phyloP scores from a whole-genome alignment of 163 green algal genomes.

The Chloromonas sp. region DNA sequence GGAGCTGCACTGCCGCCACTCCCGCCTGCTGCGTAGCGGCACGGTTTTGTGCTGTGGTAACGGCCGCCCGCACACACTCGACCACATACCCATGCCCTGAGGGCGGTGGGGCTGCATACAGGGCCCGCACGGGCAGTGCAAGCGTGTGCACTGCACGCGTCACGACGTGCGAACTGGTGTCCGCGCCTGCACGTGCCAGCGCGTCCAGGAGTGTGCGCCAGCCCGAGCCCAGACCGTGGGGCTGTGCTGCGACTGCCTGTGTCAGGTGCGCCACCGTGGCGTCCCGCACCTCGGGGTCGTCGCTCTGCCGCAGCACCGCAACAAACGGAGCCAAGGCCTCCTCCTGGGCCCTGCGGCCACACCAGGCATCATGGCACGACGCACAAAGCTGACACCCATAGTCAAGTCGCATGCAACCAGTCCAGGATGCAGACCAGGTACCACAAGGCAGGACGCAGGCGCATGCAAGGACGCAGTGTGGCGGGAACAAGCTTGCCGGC shows the following conservation, averaged over 20 bases:
- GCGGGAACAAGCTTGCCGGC: too few relatives aligned
- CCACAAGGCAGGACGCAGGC: too few relatives aligned
- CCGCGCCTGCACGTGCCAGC: conserved; percentile 50
- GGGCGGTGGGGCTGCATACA: conserved; percentile 12
- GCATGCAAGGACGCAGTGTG: too few relatives aligned
- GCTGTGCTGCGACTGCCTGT: neutral
- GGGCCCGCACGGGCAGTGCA: conserved; percentile 16
- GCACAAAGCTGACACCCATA: neutral
- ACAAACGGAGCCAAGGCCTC: conserved; percentile 90
- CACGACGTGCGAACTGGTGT: conserved; percentile 25
- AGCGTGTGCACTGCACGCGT: conserved; percentile 6
- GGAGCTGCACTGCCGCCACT: conserved; percentile 32
- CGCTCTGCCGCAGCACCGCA: conserved; percentile 78
- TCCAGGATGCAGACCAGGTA: too few relatives aligned
- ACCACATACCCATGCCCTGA: conserved; percentile 33
- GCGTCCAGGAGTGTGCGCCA: conserved; percentile 57
- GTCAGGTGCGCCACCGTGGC: neutral
- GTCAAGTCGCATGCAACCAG: too few relatives aligned
- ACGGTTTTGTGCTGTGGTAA: conserved; percentile 42
- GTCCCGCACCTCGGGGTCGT: conserved; percentile 58
- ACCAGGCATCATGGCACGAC: neutral
- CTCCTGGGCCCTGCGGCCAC: conserved; percentile 51
- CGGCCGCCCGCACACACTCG: conserved; percentile 36
- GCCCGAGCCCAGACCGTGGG: conserved; percentile 56
- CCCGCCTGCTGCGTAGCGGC: conserved; percentile 20